phyloP scores from a whole-genome alignment of 768 basidiomycete species.

The Sistotremastrum suecicum region DNA sequence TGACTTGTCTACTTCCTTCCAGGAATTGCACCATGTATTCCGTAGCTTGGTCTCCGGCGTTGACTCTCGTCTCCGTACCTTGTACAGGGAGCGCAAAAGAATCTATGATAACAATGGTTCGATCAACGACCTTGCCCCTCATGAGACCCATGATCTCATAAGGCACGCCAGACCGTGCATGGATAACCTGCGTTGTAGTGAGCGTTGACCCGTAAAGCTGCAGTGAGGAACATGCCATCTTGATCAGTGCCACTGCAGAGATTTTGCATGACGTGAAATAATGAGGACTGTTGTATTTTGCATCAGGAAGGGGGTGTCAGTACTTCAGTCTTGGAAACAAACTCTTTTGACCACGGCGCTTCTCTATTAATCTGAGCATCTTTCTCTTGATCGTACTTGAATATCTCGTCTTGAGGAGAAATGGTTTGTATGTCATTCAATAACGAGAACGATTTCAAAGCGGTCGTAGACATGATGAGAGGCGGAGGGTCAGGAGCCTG shows the following conservation, averaged over 20 bases:
- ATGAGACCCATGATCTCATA: conserved; percentile 99
- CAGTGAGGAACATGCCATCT: conserved; percentile 49
- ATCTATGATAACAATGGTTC: conserved; percentile 78
- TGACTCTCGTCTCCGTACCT: conserved; percentile 96
- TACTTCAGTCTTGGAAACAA: conserved; percentile 12
- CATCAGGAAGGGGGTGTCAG: neutral
- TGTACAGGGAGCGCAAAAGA: conserved; percentile 95
- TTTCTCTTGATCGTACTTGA: conserved; percentile 55
- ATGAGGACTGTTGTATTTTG: conserved; percentile 37
- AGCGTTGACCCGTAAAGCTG: neutral
- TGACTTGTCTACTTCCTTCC: conserved; percentile 64
- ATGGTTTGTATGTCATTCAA: conserved; percentile 57
- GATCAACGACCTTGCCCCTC: conserved; percentile 87
- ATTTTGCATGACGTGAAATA: conserved; percentile 89
- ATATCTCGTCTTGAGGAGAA: conserved; percentile 68
- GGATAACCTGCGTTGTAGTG: conserved; percentile 63
- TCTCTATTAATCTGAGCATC: conserved; percentile 52
- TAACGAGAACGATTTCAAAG: conserved; percentile 61
- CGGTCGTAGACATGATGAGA: conserved; percentile 18
- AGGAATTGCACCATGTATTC: conserved; percentile 98
- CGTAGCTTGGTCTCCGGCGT: conserved; percentile 88
- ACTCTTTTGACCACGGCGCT: conserved; percentile 84
- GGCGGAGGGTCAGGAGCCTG: too few relatives aligned
- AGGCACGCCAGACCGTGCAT: conserved; percentile 91
- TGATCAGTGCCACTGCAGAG: conserved; percentile 87